These are phyloP conservation scores for Streptanthus diversifolius DNA, from an alignment of 345 rosid genomes.

Conservation along the genomic window DNA sequence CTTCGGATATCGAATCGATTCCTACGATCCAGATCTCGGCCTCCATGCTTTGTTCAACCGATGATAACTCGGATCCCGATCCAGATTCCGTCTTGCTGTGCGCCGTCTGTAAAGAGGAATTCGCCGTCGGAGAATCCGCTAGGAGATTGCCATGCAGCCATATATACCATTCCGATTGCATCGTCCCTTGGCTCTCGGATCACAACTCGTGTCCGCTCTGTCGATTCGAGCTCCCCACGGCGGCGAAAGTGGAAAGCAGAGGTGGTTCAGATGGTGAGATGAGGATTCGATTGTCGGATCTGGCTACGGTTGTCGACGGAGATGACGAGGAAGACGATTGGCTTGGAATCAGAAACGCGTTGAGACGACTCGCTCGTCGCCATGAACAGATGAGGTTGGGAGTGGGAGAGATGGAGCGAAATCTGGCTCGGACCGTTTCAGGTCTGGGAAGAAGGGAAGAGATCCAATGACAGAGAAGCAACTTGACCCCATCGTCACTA, in stretches of 20 bases:
- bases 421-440: conserved; percentile 19
- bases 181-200: conserved; percentile 51
- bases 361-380: conserved; percentile 39
- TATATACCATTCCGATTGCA: conserved; percentile 54
- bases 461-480: not conserved
- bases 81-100: conserved; percentile 41
- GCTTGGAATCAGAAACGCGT: conserved; percentile 33
- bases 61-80: conserved; percentile 31
- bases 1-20: conserved; percentile 31
- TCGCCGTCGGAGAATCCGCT: conserved; percentile 39
- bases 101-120: conserved; percentile 54
- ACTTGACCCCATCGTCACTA: not conserved
- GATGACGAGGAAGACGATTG: conserved; percentile 33
- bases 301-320: conserved; percentile 15
- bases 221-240: conserved; percentile 42
- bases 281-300: conserved; percentile 33
- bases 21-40: conserved; percentile 47
- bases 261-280: conserved; percentile 12
- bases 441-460: conserved; percentile 23
- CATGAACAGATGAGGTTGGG: conserved; percentile 37
- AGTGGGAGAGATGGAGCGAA: conserved; percentile 30
- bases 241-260: not conserved
- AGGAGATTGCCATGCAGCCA: conserved; percentile 52
- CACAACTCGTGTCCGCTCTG: conserved; percentile 62
- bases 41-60: conserved; percentile 28